These are phyloP conservation scores for Penicillium samsonianum DNA, from an alignment of 495 filamentous ascomycete species.

Conservation along the genomic window DNA sequence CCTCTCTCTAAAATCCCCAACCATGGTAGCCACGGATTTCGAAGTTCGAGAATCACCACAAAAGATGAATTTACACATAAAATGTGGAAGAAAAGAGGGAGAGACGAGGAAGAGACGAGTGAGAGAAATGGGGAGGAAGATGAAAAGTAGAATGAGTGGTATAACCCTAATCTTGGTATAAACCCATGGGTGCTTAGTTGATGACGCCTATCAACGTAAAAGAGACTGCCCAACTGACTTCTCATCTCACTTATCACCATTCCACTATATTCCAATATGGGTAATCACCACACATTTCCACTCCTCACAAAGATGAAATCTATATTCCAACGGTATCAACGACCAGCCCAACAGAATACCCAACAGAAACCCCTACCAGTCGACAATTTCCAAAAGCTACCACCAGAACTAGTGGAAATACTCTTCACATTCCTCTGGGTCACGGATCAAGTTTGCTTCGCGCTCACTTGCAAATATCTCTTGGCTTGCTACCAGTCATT, in stretches of 20 bases:
- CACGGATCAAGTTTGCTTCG: background rate
- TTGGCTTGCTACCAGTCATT: background rate
- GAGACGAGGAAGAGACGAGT: too few species aligned
- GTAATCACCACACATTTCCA: background rate
- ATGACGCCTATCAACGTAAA: background rate
- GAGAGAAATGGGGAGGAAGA: too few species aligned
- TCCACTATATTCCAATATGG: background rate
- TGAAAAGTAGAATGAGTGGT: too few species aligned
- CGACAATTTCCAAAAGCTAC: background rate
- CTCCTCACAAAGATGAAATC: background rate
- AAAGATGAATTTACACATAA: too few species aligned
- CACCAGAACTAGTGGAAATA: background rate
- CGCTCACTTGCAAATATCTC: background rate
- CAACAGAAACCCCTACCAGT: background rate
- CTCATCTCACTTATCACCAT: background rate
- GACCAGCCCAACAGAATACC: background rate
- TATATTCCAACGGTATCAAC: background rate
- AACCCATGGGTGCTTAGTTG: background rate
- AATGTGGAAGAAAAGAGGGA: too few species aligned
- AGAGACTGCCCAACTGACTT: background rate
- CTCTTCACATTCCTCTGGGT: background rate
- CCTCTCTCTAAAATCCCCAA: too few species aligned
- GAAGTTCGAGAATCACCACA: too few species aligned
- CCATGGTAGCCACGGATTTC: too few species aligned
- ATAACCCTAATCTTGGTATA: background rate